Evolutionary conservation across 169 alveolate species (phyloP).

Genomic region (Plasmodium relictum): DNA sequence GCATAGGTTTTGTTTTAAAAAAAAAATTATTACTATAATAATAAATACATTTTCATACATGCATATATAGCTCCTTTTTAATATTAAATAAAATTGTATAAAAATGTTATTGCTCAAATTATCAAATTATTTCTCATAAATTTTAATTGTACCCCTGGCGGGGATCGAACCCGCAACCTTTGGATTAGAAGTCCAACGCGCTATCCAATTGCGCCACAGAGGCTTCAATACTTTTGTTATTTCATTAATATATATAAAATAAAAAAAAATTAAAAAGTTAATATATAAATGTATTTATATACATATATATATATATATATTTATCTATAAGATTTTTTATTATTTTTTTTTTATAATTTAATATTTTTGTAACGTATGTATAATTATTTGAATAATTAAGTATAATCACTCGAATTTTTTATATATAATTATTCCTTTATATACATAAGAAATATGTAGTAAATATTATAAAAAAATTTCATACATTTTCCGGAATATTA

Average conservation of each 20-base stretch:
- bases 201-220: constrained; percentile 94
- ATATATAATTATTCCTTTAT: too few species aligned
- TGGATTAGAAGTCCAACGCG: constrained; percentile 97
- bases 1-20: too few species aligned
- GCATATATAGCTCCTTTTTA: constrained; percentile 12
- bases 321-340: neutral
- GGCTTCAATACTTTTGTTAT: constrained; percentile 9
- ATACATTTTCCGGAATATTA: too few species aligned
- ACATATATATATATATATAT: too few species aligned
- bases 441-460: too few species aligned
- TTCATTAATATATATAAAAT: neutral
- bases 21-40: too few species aligned
- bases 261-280: neutral
- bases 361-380: neutral
- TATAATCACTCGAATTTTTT: too few species aligned
- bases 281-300: neutral
- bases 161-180: constrained; percentile 96
- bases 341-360: too few species aligned
- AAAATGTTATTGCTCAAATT: too few species aligned
- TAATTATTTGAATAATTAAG: too few species aligned
- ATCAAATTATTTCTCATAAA: neutral
- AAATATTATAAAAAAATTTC: too few species aligned
- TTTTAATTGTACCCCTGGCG: constrained; percentile 86
- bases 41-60: neutral
- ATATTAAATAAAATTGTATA: too few species aligned